These are phyloP conservation scores for Oryza nivara DNA, from an alignment of 176 grass and related monocot genomes.

Conservation along the genomic window DNA sequence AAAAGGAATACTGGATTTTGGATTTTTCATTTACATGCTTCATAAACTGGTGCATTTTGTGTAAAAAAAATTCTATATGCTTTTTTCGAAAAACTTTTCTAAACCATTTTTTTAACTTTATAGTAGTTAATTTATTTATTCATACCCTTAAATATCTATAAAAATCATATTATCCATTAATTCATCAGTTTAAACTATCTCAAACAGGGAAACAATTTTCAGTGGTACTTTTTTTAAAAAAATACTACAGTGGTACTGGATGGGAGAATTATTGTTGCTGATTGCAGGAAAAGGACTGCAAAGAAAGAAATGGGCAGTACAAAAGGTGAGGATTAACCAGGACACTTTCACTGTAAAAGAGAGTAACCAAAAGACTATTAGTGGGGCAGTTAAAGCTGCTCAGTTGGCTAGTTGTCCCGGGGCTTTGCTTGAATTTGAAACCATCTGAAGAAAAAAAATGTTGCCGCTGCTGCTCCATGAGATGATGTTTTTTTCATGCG, in stretches of 20 bases:
- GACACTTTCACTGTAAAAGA: conserved; percentile 12
- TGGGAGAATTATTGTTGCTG: not conserved
- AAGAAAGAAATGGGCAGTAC: not conserved
- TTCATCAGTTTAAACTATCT: no score
- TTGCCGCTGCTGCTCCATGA: not conserved
- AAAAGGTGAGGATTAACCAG: conserved; percentile 28
- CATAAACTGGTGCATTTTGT: no score
- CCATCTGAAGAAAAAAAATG: conserved; percentile 31
- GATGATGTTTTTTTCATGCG: not conserved
- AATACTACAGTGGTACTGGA: not conserved
- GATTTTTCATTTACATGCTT: no score
- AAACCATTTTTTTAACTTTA: no score
- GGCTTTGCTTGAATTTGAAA: conserved; percentile 48
- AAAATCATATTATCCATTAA: no score
- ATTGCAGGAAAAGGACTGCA: not conserved
- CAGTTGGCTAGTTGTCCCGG: no score
- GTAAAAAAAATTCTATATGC: no score
- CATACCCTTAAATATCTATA: no score
- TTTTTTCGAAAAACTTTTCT: no score
- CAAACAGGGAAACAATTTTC: no score
- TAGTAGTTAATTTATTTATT: no score
- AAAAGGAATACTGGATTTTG: not conserved
- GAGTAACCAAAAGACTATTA: not conserved
- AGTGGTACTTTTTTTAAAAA: not conserved
- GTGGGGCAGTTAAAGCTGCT: not conserved